Percentiles rank a stretch among this genome's conserved stretches.
These are phyloP conservation scores for Leptographium flavum DNA, from an alignment of 2,329 filamentous ascomycete genomes.

Conservation along the genomic window DNA sequence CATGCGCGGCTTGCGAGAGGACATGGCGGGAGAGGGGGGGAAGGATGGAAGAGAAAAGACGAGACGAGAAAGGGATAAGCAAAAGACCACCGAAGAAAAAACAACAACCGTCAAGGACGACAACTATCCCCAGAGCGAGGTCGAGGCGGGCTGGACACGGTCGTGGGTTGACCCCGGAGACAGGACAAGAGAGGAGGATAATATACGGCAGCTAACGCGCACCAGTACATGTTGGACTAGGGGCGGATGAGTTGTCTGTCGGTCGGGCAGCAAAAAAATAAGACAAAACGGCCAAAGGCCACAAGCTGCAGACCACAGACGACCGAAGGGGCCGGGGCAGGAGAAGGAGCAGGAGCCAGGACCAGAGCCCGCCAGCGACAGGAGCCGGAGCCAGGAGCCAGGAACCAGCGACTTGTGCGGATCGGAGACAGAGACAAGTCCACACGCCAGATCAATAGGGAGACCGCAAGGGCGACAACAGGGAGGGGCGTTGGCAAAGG, in stretches of 20 bases:
- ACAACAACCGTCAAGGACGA: no score
- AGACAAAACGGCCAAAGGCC: no score
- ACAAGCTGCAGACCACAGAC: no score
- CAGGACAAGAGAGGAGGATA: neutral
- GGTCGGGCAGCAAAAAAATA: slow-evolving; percentile 8
- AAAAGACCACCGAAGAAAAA: no score
- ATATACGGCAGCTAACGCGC: neutral
- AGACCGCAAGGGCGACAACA: no score
- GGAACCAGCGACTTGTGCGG: no score
- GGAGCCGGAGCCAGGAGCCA: neutral
- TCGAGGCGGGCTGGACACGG: neutral
- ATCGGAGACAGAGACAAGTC: no score
- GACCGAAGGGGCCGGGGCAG: neutral
- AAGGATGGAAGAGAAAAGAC: neutral
- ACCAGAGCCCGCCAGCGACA: neutral
- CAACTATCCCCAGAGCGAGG: no score
- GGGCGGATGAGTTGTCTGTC: neutral
- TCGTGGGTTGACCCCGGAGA: neutral
- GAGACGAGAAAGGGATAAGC: neutral
- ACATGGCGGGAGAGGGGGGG: slow-evolving; percentile 15
- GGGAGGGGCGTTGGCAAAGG: no score
- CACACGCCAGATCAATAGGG: no score
- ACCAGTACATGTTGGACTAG: slow-evolving; percentile 1
- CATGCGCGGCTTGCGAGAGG: slow-evolving; percentile 30
- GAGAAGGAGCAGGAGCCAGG: neutral